Evolutionary conservation across 768 basidiomycete species (phyloP).

Genomic region (Gloeopeniophorella convolvens): DNA sequence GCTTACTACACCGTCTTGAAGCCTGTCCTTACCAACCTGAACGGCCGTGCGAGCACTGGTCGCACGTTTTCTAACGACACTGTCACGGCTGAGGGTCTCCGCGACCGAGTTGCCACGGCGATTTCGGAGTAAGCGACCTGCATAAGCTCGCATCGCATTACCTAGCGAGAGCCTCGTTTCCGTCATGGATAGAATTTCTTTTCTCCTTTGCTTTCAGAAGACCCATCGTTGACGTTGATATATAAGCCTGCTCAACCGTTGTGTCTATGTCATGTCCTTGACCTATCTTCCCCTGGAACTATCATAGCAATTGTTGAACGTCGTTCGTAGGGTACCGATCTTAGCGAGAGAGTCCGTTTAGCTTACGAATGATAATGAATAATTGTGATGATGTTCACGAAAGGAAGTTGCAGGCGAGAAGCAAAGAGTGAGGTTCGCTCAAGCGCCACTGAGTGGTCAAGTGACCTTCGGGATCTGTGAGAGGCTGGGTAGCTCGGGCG

Average conservation of each 20-base stretch:
- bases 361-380: conserved; percentile 1
- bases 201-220: not conserved
- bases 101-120: conserved; percentile 39
- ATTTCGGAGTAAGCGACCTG: conserved; percentile 30
- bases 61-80: conserved; percentile 47
- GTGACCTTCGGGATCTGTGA: too few relatives aligned
- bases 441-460: too few relatives aligned
- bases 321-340: conserved; percentile 6
- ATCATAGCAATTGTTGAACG: conserved; percentile 10
- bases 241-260: not conserved
- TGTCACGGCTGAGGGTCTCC: conserved; percentile 42
- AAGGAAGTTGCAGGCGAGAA: too few relatives aligned
- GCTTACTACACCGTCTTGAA: conserved; percentile 73
- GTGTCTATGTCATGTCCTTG: conserved; percentile 1
- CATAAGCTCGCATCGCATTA: not conserved
- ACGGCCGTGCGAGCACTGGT: conserved; percentile 33
- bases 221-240: conserved; percentile 7
- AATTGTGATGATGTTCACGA: not conserved
- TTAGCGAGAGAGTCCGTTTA: conserved; percentile 1
- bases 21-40: conserved; percentile 68
- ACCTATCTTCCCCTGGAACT: conserved; percentile 1
- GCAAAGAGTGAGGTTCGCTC: too few relatives aligned
- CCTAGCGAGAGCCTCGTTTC: not conserved
- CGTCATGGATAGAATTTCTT: not conserved
- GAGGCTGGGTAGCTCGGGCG: too few relatives aligned